Base-by-base conservation (phyloP, 2,329 filamentous ascomycete genomes). In the Aspergillus brunneoviolaceus region DNA sequence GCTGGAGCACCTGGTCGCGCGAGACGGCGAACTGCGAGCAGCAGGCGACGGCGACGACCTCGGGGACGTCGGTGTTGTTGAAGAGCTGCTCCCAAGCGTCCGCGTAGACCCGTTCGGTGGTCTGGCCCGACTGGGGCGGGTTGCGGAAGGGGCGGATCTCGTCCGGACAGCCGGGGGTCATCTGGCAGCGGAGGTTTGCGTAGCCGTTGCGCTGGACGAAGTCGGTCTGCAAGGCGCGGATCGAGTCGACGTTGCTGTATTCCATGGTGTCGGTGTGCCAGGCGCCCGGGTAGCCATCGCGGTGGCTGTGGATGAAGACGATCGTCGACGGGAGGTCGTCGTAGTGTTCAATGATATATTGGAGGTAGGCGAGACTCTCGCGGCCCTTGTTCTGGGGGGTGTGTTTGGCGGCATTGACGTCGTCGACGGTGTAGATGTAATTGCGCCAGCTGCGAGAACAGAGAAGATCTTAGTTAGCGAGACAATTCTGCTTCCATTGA, bases 221-320 rank as follows among this genome's bases (percentile, higher is more conserved):
- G 12, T 81, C 74, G 35, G 82, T 69, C 27, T 79, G 80, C 27
- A 87, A 77, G 35, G 76, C 73, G 50, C 77, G 79, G 45, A 87
- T 76, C 4, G 81, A 77, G 3, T 80, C 76, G 16, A 86, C 77
- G 19, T 80, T 81, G 72, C 84, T 83, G 76, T 84, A 81, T 56
- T 82, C 77, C 53, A 80, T 79, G 59, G 81, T 80, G 62, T 86
- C 83, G 67, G 84, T 85, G 72, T 87, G 84, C 84, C 84, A 86
- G 39, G 81, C 77, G 50, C 58, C 67, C 49, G 72, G 67, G 63
- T 67, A 72, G 61, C 72, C 73, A 59, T 75, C 77, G 53, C 84
- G 81, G 66, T 88, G 83, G 12, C 82, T 80, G 67, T 86, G 84
- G 64, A 83, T 76, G 75, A 86, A 86, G 57, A 85, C 73, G 52